These are phyloP conservation scores for Marasmius fiardii DNA, from an alignment of 1,284 basidiomycete species.

Conservation along the genomic window DNA sequence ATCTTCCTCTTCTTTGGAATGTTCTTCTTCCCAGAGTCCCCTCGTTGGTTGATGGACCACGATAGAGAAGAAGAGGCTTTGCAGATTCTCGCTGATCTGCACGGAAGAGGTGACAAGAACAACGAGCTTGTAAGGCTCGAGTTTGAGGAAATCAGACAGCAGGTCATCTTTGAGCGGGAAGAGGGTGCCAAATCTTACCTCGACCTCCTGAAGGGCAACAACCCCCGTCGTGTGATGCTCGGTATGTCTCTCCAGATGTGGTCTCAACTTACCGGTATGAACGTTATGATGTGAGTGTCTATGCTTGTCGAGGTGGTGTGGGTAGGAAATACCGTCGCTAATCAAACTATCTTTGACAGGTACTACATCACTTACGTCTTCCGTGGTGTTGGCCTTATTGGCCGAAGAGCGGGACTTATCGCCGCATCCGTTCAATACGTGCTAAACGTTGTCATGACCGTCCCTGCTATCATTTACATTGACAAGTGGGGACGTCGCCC, in stretches of 20 bases:
- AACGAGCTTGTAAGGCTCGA: slow-evolving; percentile 75
- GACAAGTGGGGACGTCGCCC: slow-evolving; percentile 80
- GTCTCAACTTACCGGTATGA: slow-evolving; percentile 63
- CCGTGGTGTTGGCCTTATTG: slow-evolving; percentile 71
- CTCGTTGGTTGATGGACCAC: slow-evolving; percentile 68
- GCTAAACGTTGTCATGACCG: slow-evolving; percentile 67
- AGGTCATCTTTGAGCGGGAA: slow-evolving; percentile 60
- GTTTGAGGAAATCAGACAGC: slow-evolving; percentile 75
- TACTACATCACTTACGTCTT: slow-evolving; percentile 80
- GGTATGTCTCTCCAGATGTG: slow-evolving; percentile 62
- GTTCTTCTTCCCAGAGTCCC: slow-evolving; percentile 63
- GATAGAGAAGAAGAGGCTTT: slow-evolving; percentile 69
- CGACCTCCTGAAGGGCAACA: slow-evolving; percentile 61
- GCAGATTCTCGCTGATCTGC: slow-evolving; percentile 74
- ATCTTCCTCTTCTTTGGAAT: slow-evolving; percentile 69
- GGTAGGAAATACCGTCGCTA: not conserved
- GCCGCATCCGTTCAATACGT: slow-evolving; percentile 78
- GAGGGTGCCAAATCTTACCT: slow-evolving; percentile 70
- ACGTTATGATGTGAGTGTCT: slow-evolving; percentile 63
- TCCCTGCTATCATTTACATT: slow-evolving; percentile 76
- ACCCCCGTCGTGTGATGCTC: slow-evolving; percentile 55
- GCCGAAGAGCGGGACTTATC: slow-evolving; percentile 66
- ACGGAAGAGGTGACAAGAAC: slow-evolving; percentile 65
- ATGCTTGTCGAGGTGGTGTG: too few relatives aligned
- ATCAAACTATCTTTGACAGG: slow-evolving; percentile 25